Percentiles rank a stretch among this genome's conserved stretches.
Evolutionary conservation across 495 filamentous ascomycete species (phyloP).

Genomic region (Annulohypoxylon nitens): DNA sequence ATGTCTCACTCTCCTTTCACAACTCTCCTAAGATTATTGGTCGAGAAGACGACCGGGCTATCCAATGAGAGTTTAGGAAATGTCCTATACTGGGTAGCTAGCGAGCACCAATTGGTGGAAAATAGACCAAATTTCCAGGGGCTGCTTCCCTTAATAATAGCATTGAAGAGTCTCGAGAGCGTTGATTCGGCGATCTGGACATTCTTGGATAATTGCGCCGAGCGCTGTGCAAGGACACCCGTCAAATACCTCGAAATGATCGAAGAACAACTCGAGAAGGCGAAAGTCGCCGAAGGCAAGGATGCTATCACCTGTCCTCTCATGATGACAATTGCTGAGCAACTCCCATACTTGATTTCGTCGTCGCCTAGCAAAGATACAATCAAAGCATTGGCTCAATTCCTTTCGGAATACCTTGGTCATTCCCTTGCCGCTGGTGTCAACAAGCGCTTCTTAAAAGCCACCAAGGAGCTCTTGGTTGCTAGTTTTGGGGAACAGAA

Average conservation of each 20-base stretch:
- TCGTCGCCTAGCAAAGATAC: constrained; percentile 42
- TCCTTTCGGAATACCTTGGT: constrained; percentile 47
- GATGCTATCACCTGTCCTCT: constrained; percentile 64
- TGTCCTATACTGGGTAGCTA: constrained; percentile 63
- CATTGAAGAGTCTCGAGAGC: constrained; percentile 54
- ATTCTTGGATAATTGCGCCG: constrained; percentile 85
- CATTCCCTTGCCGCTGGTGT: constrained; percentile 43
- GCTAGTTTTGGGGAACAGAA: constrained; percentile 37
- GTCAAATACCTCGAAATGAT: constrained; percentile 78
- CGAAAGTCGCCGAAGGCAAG: constrained; percentile 28
- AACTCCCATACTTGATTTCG: constrained; percentile 78
- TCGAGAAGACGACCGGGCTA: constrained; percentile 58
- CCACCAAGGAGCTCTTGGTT: constrained; percentile 36
- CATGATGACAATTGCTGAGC: constrained; percentile 75
- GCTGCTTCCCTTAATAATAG: constrained; percentile 66
- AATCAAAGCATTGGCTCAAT: constrained; percentile 38
- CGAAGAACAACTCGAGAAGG: constrained; percentile 53
- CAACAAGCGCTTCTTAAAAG: constrained; percentile 33
- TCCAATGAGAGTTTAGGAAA: constrained; percentile 58
- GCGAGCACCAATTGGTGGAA: constrained; percentile 64
- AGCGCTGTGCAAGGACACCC: constrained; percentile 74
- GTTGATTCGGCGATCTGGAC: constrained; percentile 58
- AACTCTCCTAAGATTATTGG: constrained; percentile 68
- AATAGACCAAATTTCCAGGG: constrained; percentile 49
- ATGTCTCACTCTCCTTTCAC: constrained; percentile 72